phyloP scores from a whole-genome alignment of 805 yeast species.

The Candida takata region DNA sequence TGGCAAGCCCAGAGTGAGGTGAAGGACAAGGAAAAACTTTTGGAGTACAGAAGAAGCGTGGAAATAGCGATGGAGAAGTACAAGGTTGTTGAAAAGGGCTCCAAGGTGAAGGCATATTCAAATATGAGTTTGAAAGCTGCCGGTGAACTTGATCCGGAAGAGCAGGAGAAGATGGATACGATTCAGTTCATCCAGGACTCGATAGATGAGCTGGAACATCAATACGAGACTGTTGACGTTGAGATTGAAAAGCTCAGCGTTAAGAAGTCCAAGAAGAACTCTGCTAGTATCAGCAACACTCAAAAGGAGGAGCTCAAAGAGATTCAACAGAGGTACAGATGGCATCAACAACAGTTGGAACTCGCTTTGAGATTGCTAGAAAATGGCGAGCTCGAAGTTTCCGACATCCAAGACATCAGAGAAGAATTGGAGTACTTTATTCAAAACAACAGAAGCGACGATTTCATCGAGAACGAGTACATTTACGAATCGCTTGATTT shows the following conservation, averaged over 20 bases:
- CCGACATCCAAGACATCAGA: slow-evolving; percentile 63
- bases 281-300: slow-evolving; percentile 35
- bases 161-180: slow-evolving; percentile 69
- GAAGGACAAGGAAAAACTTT: slow-evolving; percentile 74
- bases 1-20: slow-evolving; percentile 90
- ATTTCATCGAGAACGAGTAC: slow-evolving; percentile 89
- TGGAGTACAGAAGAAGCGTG: slow-evolving; percentile 67
- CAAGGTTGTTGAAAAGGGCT: slow-evolving; percentile 85
- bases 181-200: slow-evolving; percentile 60
- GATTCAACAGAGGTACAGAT: slow-evolving; percentile 61
- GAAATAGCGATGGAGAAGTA: slow-evolving; percentile 89
- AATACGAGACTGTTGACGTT: slow-evolving; percentile 68
- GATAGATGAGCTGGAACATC: slow-evolving; percentile 75
- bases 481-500: slow-evolving; percentile 82
- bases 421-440: slow-evolving; percentile 91
- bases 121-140: slow-evolving; percentile 73
- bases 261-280: slow-evolving; percentile 48
- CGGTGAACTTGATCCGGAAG: slow-evolving; percentile 61
- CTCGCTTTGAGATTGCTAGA: slow-evolving; percentile 69
- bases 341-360: slow-evolving; percentile 77
- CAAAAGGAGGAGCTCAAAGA: slow-evolving; percentile 59
- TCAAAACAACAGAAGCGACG: slow-evolving; percentile 85
- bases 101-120: slow-evolving; percentile 89
- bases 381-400: slow-evolving; percentile 72
- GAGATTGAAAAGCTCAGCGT: slow-evolving; percentile 51